Base-by-base conservation (phyloP, 192 early-diverging fungal species). In the Gaertneriomyces semiglobifer region DNA sequence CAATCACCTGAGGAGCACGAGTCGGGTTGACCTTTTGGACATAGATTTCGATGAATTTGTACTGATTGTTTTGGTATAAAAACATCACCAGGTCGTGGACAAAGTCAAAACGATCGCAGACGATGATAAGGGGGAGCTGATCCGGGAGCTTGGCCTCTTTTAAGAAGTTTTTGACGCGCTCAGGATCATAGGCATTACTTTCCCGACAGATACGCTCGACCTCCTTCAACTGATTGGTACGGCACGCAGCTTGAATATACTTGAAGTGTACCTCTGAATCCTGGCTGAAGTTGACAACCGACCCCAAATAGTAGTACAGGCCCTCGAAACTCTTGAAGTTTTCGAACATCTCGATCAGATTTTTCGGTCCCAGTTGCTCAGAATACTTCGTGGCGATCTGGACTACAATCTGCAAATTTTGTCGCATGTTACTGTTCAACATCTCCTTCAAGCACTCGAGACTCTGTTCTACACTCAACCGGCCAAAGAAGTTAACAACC, bases 121-220 rank as follows among this genome's bases (percentile, higher is more conserved):
- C 97, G 69, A 97, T 94, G 62, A 99, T 99, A 62, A 99, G 77
- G 19, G 97, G 97, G 58, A 99, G 84, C 75, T 98, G 95, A 73
- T 99, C 97, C 19, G 86, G 79, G 54, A 99, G 87, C 69, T 94
- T 90, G 41, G 97, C 89, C 71, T 99, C 97, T 76, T 99, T 99
- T 46, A 99, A 78, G 79, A 96, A 97, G 76, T 96, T 99, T 79
- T 99, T 99, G 74, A 99, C 97, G 76, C 91, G 93, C 70, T 99
- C 97, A 4, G 95, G 87, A 65, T 99, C 95, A 74, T 96, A 99
- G 79, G 87, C 88, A 77, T 92, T 91, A 79, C 90, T 94, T 74
- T 99, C 97, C 54, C 94, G 85, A 74, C 93, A 95, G 53, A 99
- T 91, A 46, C 95, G 88, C 78, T 99, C 97, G 38, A 97, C 95